phyloP scores from a whole-genome alignment of 345 rosid species.

The Camelina laxa region DNA sequence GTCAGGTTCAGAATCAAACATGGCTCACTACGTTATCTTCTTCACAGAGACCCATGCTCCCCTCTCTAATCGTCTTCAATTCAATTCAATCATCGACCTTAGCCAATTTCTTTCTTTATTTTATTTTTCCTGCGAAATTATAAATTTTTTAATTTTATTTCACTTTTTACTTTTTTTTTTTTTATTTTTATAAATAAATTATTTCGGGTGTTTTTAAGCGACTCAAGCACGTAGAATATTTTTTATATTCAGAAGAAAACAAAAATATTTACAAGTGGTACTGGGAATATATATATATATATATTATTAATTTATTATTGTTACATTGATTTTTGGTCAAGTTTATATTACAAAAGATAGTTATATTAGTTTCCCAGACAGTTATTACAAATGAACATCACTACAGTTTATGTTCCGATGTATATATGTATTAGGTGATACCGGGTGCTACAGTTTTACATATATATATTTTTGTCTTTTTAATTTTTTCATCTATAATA shows the following conservation, averaged over 20 bases:
- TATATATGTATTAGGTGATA: too few species aligned
- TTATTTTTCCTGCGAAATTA: background rate
- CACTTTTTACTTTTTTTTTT: background rate
- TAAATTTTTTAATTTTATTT: background rate
- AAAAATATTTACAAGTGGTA: too few species aligned
- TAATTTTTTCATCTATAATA: too few species aligned
- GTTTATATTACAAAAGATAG: too few species aligned
- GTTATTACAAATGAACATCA: too few species aligned
- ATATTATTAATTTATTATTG: too few species aligned
- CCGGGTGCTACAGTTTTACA: too few species aligned
- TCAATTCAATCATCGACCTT: slow-evolving; percentile 7
- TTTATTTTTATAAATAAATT: background rate
- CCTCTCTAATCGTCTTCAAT: background rate
- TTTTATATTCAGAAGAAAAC: slow-evolving; percentile 14
- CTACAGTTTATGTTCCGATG: too few species aligned
- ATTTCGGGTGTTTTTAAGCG: slow-evolving; percentile 11
- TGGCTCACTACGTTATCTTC: slow-evolving; percentile 45
- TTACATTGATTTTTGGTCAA: too few species aligned
- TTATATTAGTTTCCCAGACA: too few species aligned
- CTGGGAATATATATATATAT: too few species aligned
- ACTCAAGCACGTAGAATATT: slow-evolving; percentile 7
- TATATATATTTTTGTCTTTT: too few species aligned
- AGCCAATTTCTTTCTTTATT: background rate
- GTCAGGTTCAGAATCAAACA: slow-evolving; percentile 41
- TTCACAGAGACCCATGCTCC: slow-evolving; percentile 35